Evolutionary conservation across 2,329 filamentous ascomycete genomes (phyloP), one percentile per base, ranked within the genome.

Genomic region (Penicillium palitans): DNA sequence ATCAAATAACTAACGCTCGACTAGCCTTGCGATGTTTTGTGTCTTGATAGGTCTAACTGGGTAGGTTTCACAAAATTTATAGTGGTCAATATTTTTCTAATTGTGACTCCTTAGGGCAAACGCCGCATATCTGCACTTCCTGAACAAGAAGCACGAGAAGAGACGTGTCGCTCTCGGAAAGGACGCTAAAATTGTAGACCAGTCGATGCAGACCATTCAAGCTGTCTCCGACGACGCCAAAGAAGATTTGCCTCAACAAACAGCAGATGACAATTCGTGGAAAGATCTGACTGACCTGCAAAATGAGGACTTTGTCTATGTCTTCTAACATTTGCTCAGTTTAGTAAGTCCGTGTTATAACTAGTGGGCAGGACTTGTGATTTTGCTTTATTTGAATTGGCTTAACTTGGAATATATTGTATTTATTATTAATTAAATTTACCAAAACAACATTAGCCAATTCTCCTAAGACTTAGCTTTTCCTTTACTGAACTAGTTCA

Each of bases 221-320:
- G 61, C 63, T 12, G 61, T 64, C 9, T 57, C 60, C 0, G 55
- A 61, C 4, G 27, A 46, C 1, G 67, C 70, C 48, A 72, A 75
- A 35, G 68, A 73, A 13, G 73, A 69, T 5, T 60, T 61, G 24
- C 64, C 62, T 37, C 69, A 70, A 53, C 66, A 56, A 24, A 66
- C 64, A 4, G 67, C 70, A 12, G 77, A 80, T 1, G 79, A 83
- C 27, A 79, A 81, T 62, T 79, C 81, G 1, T 84, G 84, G 66
- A 81, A 82, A 50, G 86, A 89, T 67, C 71, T 82, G 19, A 87
- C 84, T 17, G 85, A 87, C 68, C 70, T 83, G 65, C 76, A 83
- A 71, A 87, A 87, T 61, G 84, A 87, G 66, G 84, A 87, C 60
- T 88, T 88, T 65, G 78, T 87, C 7, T 88, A 84, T 70, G 79